Evolutionary conservation across 495 filamentous ascomycete genomes (phyloP), one percentile per base, ranked within the genome.

Genomic region (Chaetomidium leptoderma): DNA sequence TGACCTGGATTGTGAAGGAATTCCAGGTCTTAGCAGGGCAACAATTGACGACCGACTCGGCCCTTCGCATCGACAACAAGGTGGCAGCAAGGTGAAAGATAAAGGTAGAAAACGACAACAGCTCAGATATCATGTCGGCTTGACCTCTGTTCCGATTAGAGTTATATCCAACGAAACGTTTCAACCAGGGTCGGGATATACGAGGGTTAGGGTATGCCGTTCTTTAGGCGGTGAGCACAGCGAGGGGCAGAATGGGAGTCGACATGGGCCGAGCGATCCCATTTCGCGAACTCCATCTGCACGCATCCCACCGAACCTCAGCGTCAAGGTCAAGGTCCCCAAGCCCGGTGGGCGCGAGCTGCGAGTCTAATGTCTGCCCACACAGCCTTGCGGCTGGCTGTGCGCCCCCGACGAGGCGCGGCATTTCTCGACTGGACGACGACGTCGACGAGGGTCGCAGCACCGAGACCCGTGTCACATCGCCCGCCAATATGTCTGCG

Each of bases 291-390:
- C 24, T 37, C 39, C 24, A 16, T 51, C 56, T 6, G n/a, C 33
- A 30, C 27, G 16, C 17, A 1, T 24, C 35, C 39, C 36, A 19
- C 33, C 45, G 23, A 55, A 11, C 27, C 46, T 35, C n/a, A 55
- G 13, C 26, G 36, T 56, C 33, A 30, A 29, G 9, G 17, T 45
- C n/a, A n/a, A n/a, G n/a, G n/a, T n/a, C n/a, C 13, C 16, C 11
- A 30, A 42, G 49, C 37, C 53, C 30, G 14, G 42, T 14, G 36
- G 49, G 42, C 44, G 50, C 56, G 58, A 65, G 62, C 61, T 55
- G 26, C 42, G 57, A 60, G 63, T 55, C 55, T 63, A 64, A 70
- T 70, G 68, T 63, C 68, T 36, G 48, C 66, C 43, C 60, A 57
- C 48, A 53, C 63, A 63, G 66, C 64, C 35, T 21, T 70, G 24